Evolutionary conservation across 75 land plant species (phyloP).

Genomic region (Larix kaempferi): DNA sequence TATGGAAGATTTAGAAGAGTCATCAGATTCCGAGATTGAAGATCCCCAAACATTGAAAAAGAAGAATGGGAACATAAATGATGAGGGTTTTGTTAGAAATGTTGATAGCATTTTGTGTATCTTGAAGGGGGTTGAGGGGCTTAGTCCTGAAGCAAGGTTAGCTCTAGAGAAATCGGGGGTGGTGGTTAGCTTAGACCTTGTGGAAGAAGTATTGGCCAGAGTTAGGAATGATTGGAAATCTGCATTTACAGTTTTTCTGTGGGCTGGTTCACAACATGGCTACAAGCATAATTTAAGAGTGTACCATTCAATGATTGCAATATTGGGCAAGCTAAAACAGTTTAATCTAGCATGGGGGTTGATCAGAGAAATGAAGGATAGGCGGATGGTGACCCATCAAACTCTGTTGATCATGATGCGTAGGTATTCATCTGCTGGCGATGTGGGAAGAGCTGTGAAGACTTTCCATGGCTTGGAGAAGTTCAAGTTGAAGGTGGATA

Average conservation of each 20-base stretch:
- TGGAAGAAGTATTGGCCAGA: constrained; percentile 34
- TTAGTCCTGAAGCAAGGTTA: constrained; percentile 9
- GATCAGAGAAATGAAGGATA: constrained; percentile 41
- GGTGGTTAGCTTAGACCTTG: constrained; percentile 29
- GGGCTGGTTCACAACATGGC: constrained; percentile 49
- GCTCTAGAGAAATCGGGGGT: constrained; percentile 33
- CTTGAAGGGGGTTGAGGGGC: constrained; percentile 8
- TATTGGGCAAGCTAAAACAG: constrained; percentile 45
- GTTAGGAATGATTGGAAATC: constrained; percentile 42
- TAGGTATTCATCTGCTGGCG: constrained; percentile 44
- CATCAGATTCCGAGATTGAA: too few species aligned
- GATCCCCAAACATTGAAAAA: too few species aligned
- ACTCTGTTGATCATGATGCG: constrained; percentile 50
- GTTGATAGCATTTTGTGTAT: not conserved
- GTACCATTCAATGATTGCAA: constrained; percentile 52
- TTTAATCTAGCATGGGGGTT: constrained; percentile 41
- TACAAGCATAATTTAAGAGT: constrained; percentile 32
- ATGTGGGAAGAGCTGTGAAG: constrained; percentile 55
- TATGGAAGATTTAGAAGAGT: too few species aligned
- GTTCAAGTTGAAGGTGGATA: constrained; percentile 32
- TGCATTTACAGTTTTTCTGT: constrained; percentile 51
- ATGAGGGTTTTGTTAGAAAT: too few species aligned
- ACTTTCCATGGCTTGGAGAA: constrained; percentile 36
- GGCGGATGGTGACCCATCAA: constrained; percentile 31
- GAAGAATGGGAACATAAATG: too few species aligned